Evolutionary conservation across 352 stramenopile species (phyloP), one percentile per base, ranked within the genome.

Genomic region (Globisporangium emineosum): DNA sequence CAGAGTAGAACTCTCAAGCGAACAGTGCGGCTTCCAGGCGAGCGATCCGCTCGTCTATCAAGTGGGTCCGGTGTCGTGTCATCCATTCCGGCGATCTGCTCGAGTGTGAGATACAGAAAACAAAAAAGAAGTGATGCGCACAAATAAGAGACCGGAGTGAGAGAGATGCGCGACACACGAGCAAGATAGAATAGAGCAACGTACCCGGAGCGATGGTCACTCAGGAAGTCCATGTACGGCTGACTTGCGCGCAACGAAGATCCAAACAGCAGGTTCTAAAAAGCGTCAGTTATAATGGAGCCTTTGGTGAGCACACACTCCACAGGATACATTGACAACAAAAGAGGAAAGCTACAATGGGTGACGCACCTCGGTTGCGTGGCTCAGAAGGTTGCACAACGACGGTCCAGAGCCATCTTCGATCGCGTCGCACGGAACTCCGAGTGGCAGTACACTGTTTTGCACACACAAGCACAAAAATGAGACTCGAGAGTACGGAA

Each of bases 311-410:
- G 29, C 29, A 32, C 29, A 7, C 10, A 50, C 13, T 27, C n/a
- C 33, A 33, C 17, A 15, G 21, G 25, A 53, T 21, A 32, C 42
- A 27, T 51, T 8, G 5, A 25, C 12, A 5, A 17, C 25, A 7
- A 12, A 12, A 63, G 25, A n/a, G n/a, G n/a, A n/a, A n/a, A n/a
- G n/a, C n/a, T n/a, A n/a, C n/a, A n/a, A n/a, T n/a, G n/a, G 3
- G 6, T 17, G 21, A 10, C 60, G 35, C 33, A 82, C 76, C 67
- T 90, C 83, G 2, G 83, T 87, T 13, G 76, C 84, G 55, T 88
- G 78, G 53, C 76, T 89, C 7, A 92, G 62, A 7, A 89, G 51
- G 12, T 76, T 90, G 62, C 72, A 83, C 15, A 92, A 64, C 12
- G 83, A 84, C 2, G 81, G 70, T 0, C 81, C 79, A 0, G 72